Conservation (phyloP, 768 basidiomycete species). For the Lentinula lateritia region DNA sequence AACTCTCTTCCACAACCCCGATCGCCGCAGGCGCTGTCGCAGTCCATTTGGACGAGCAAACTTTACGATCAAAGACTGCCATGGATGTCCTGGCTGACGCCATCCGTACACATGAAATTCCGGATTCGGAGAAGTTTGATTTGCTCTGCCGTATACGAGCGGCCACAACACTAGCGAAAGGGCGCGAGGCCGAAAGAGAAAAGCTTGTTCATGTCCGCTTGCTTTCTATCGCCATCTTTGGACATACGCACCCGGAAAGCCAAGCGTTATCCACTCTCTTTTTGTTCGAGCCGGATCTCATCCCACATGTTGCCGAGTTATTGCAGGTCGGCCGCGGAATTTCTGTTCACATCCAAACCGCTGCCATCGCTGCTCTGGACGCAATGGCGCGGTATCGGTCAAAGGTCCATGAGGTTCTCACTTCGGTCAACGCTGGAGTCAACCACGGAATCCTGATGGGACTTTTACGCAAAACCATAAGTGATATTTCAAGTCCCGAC, state of each 20-base stretch:
- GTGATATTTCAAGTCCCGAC: conserved; percentile 61
- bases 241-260: conserved; percentile 77
- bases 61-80: conserved; percentile 53
- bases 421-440: conserved; percentile 89
- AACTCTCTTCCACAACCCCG: conserved; percentile 27
- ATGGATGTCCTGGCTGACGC: conserved; percentile 76
- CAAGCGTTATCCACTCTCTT: conserved; percentile 80
- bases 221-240: conserved; percentile 86
- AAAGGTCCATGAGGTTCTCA: conserved; percentile 82
- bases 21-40: conserved; percentile 46
- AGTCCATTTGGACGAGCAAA: conserved; percentile 58
- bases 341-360: conserved; percentile 69
- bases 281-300: conserved; percentile 91
- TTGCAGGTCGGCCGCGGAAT: conserved; percentile 76
- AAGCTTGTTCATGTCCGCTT: conserved; percentile 79
- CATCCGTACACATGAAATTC: conserved; percentile 61
- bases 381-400: conserved; percentile 80
- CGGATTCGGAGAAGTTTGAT: conserved; percentile 83
- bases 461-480: conserved; percentile 74
- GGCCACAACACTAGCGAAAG: conserved; percentile 60
- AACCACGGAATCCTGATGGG: conserved; percentile 95
- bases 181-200: conserved; percentile 58
- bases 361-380: conserved; percentile 87
- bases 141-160: conserved; percentile 81
- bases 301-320: conserved; percentile 83